A percentile compares a stretch with the other conserved stretches of the same genome.
These are phyloP conservation scores for Carex kokanica DNA, from an alignment of 176 grass and related monocot genomes.

Conservation along the genomic window DNA sequence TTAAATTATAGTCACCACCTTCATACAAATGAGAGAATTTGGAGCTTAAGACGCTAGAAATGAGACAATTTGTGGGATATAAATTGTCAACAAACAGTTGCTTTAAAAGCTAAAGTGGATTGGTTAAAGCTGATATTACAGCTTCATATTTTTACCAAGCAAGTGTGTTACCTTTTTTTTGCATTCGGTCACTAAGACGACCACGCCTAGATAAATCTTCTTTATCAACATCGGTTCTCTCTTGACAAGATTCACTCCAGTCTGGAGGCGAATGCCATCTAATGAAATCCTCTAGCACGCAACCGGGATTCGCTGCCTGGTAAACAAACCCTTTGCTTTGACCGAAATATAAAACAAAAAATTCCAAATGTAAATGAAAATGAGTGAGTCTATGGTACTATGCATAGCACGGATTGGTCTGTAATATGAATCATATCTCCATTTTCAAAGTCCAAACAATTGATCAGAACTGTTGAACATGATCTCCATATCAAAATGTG, in stretches of 20 bases:
- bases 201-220: conserved; percentile 85
- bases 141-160: conserved; percentile 2
- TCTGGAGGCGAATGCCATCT: conserved; percentile 98
- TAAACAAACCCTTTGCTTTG: conserved; percentile 19
- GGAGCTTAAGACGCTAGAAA: neutral
- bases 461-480: too few relatives aligned
- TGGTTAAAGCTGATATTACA: neutral
- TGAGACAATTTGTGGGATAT: neutral
- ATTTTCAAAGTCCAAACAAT: too few relatives aligned
- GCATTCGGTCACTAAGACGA: conserved; percentile 81
- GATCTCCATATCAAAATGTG: too few relatives aligned
- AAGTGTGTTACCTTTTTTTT: conserved; percentile 66
- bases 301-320: conserved; percentile 96
- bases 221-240: conserved; percentile 35
- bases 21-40: neutral
- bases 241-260: conserved; percentile 65
- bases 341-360: conserved; percentile 26
- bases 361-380: neutral
- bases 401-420: too few relatives aligned
- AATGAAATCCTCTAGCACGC: conserved; percentile 91
- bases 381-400: too few relatives aligned
- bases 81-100: neutral
- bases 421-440: too few relatives aligned
- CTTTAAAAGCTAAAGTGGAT: neutral
- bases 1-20: neutral